Evolutionary conservation across 352 stramenopile genomes (phyloP).

Genomic region (Pythium folliculosum): DNA sequence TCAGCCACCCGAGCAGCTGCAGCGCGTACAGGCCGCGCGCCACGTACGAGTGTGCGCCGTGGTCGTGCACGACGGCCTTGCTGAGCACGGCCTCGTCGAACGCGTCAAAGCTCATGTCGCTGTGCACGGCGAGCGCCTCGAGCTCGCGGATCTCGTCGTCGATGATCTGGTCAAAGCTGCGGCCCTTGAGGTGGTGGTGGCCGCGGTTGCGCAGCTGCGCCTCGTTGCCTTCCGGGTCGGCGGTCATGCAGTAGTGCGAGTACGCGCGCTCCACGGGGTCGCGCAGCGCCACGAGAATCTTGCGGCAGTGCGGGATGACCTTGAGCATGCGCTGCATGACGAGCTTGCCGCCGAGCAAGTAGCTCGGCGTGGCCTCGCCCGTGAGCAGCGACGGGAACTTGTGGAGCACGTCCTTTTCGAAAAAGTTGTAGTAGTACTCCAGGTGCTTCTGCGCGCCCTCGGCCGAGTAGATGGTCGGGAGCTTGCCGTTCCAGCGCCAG

Average conservation of each 20-base stretch:
- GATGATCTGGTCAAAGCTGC: slow-evolving; percentile 75
- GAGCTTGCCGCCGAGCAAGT: slow-evolving; percentile 80
- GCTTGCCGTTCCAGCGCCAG: slow-evolving; percentile 93
- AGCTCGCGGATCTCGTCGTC: slow-evolving; percentile 74
- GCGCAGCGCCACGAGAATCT: slow-evolving; percentile 85
- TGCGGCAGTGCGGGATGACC: slow-evolving; percentile 76
- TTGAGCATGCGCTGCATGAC: slow-evolving; percentile 79
- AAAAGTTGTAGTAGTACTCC: slow-evolving; percentile 83
- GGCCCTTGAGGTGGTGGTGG: slow-evolving; percentile 61
- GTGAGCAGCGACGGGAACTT: slow-evolving; percentile 91
- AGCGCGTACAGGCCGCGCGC: slow-evolving; percentile 93
- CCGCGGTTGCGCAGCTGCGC: slow-evolving; percentile 81
- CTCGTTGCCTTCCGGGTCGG: slow-evolving; percentile 67
- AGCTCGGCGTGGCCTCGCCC: slow-evolving; percentile 92
- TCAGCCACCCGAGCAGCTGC: slow-evolving; percentile 92
- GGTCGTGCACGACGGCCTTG: slow-evolving; percentile 42
- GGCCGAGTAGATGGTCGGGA: slow-evolving; percentile 49
- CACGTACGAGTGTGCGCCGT: slow-evolving; percentile 86
- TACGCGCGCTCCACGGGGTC: slow-evolving; percentile 85
- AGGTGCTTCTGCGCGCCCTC: slow-evolving; percentile 64
- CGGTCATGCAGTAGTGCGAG: slow-evolving; percentile 90
- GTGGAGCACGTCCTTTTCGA: slow-evolving; percentile 79
- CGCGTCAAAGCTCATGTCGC: slow-evolving; percentile 71
- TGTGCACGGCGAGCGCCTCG: slow-evolving; percentile 55
- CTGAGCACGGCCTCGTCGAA: slow-evolving; percentile 70